Base-by-base conservation (phyloP, 2,329 filamentous ascomycete species). In the Hypoxylon rubiginosum region DNA sequence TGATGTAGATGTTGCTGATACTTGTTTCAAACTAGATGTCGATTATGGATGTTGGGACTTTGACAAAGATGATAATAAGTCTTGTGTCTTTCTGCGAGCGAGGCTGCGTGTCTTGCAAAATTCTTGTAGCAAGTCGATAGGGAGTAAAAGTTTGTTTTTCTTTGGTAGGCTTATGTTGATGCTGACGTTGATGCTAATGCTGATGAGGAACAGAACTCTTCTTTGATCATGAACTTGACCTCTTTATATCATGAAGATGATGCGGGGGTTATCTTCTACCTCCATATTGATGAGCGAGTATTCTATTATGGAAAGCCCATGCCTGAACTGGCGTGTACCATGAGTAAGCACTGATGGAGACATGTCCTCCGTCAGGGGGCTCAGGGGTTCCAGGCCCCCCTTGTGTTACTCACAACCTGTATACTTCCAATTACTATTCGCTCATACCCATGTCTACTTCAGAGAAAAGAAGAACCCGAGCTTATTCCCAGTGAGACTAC, bases 301-400 rank as follows among this genome's bases (percentile, higher is more conserved):
- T 10, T 26, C n/a, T 30, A 51, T 60, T 10, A 24, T 15, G 19
- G 19, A 51, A 53, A 21, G 4, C 46, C 15, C 21, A 30, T 50
- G 48, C 63, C 53, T 63, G 19, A 9, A 9, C 15, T 15, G 19
- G 21, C 36, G 64, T 65, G 67, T 60, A 50, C 52, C 32, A 51
- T 70, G 64, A 70, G 67, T 70, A 70, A 70, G 67, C 67, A 45
- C 58, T 11, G 2, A 52, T 64, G 28, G 48, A 63, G 48, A 19
- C 21, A 30, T 21, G 51, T 67, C 58, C 36, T 45, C 4, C 21
- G 34, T 49, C 21, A 58, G 39, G 34, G 28, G 32, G 13, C 17
- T 66, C 24, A 30, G 56, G 61, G 56, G 53, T 56, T 59, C 62
- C 64, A 57, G n/a, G 34, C 39, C 10, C 55, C 36, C 58, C 43